Evolutionary conservation across 805 yeast genomes (phyloP).

Genomic region (Spathaspora gorwiae): DNA sequence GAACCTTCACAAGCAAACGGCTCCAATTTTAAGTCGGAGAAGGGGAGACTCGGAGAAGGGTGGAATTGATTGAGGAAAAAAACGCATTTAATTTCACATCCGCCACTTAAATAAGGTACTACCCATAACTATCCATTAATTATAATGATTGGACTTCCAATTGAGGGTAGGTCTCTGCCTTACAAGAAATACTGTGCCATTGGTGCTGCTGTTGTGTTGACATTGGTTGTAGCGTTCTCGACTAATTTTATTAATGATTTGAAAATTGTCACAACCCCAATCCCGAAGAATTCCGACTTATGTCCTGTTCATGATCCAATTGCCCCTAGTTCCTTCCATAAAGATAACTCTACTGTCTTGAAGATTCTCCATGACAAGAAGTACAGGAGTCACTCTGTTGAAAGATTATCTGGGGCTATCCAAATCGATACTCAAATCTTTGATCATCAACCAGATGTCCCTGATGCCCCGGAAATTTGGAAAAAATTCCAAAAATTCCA

Average conservation of each 20-base stretch:
- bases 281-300: constrained; percentile 8
- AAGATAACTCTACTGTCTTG: constrained; percentile 28
- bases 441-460: constrained; percentile 49
- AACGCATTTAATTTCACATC: too few species aligned
- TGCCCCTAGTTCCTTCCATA: constrained; percentile 23
- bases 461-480: constrained; percentile 50
- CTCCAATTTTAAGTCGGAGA: too few species aligned
- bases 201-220: constrained; percentile 10
- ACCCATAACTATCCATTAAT: too few species aligned
- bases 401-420: constrained; percentile 53
- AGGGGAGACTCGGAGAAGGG: too few species aligned
- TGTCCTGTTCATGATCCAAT: constrained; percentile 23
- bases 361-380: constrained; percentile 20
- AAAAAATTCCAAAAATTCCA: constrained; percentile 42
- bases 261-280: constrained; percentile 10
- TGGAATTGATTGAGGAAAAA: too few species aligned
- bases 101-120: too few species aligned
- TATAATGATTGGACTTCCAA: constrained; percentile 13
- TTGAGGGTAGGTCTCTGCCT: constrained; percentile 6
- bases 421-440: constrained; percentile 59
- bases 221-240: constrained; percentile 12
- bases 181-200: constrained; percentile 5
- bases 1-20: too few species aligned
- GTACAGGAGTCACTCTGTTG: constrained; percentile 32
- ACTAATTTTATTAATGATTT: constrained; percentile 17